Base-by-base conservation (phyloP, 306 rosid species). In the Ormosia semicastrata region DNA sequence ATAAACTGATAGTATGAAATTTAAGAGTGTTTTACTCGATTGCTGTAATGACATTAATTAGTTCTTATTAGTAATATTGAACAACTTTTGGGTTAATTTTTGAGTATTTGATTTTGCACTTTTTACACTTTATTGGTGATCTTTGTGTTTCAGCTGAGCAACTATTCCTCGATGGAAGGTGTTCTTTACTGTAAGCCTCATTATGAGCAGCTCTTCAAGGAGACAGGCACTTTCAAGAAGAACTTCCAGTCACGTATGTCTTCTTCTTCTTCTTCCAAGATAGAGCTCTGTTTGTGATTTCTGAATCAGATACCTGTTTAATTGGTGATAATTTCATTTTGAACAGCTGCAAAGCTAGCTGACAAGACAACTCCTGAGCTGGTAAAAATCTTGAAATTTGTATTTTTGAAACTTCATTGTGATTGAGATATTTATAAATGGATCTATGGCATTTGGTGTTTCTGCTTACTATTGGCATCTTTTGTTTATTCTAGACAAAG, bases 141-240 rank as follows among this genome's bases (percentile, higher is more conserved):
- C 37, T 87, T 53, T 57, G 34, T 80, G 54, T 69, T 84, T 74
- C 91, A 93, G 97, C 84, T 93, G 65, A 91, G 97, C 89, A 93
- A 78, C 87, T 93, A 91, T 81, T 93, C 92, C 65, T 93, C 97
- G 49, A 91, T 93, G 95, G 97, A 93, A 84, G 95, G 97, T 54
- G 91, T 92, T 75, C 86, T 93, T 50, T 90, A 92, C 82, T 92
- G 93, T 77, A 92, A 89, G 87, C 94, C 93, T 85, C 97, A 90
- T 77, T 90, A 89, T 58, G 97, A 93, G 84, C 97, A 93, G 87
- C 94, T 91, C 53, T 91, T 93, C 88, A 91, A 87, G 86, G 97
- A 89, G 85, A 74, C 91, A 0, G 95, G 95, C 8, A 88, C 63
- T 79, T 91, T 91, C 91, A 88, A 76, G 88, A 93, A 93, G 89